phyloP scores from a whole-genome alignment of 495 filamentous ascomycete species.

The Parathielavia hyrcaniae region DNA sequence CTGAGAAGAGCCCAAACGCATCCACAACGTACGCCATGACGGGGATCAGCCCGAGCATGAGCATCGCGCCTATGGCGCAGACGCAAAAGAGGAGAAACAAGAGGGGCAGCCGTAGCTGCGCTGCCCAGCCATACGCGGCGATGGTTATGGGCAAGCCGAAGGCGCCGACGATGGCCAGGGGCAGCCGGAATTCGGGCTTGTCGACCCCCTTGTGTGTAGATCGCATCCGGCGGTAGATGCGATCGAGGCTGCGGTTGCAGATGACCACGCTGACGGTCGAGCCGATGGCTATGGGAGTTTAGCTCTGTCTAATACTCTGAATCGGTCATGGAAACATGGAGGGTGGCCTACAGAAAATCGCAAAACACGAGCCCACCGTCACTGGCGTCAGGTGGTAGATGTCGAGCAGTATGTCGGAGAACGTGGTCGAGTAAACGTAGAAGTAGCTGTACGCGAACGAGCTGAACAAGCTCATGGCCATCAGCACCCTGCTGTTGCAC shows the following conservation, averaged over 20 bases:
- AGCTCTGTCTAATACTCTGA: constrained; percentile 14
- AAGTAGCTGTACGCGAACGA: constrained; percentile 47
- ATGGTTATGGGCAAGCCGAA: constrained; percentile 40
- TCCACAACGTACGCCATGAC: constrained; percentile 53
- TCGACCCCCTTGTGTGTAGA: constrained; percentile 34
- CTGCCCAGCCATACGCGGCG: constrained; percentile 46
- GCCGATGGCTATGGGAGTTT: constrained; percentile 42
- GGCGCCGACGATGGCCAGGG: constrained; percentile 42
- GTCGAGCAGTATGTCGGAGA: constrained; percentile 46
- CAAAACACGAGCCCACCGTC: constrained; percentile 41
- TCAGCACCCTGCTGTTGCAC: constrained; percentile 43
- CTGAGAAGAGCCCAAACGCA: constrained; percentile 50
- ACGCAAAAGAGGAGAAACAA: constrained; percentile 38
- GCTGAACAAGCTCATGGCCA: constrained; percentile 46
- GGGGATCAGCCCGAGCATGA: constrained; percentile 44
- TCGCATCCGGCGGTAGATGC: constrained; percentile 46
- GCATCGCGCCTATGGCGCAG: constrained; percentile 38
- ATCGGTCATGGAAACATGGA: no score
- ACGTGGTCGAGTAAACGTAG: constrained; percentile 49
- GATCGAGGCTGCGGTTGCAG: constrained; percentile 45
- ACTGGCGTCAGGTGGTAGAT: constrained; percentile 45
- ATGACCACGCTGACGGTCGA: constrained; percentile 43
- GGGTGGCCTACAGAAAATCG: constrained; percentile 47
- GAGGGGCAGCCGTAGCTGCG: constrained; percentile 36
- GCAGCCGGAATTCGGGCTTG: constrained; percentile 48